Base-by-base conservation (phyloP, 2,329 filamentous ascomycete species). In the Xylariaceae sp. region DNA sequence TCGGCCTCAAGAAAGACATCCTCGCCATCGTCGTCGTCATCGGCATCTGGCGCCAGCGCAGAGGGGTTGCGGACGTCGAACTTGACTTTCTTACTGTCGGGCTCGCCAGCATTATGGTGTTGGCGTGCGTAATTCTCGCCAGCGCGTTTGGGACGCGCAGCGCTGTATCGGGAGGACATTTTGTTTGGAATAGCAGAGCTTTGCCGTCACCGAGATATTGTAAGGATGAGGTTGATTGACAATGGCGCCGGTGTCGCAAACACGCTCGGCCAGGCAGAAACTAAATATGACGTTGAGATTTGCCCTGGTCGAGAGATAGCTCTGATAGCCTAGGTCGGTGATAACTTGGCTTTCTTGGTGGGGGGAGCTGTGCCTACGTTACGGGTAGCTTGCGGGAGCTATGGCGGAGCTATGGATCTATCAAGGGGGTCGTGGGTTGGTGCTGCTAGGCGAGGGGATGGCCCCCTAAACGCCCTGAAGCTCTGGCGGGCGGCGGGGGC, bases 61-160 rank as follows among this genome's bases (percentile, higher is more conserved):
- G 90, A 95, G 3, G 93, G 93, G 61, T 98, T 97, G 51, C 93
- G 88, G 39, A 93, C 73, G 64, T 98, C 93, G 66, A 98, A 98
- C 58, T 87, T 89, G 44, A 89, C 85, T 60, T 89, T 90, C 63
- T 94, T 94, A 39, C 71, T 63, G 37, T 74, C 71, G 38, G 62
- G 63, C 37, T 68, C 65, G 51, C 76, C 65, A 39, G 60, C 76
- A 51, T 76, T 70, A 57, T 87, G 83, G 62, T 91, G 81, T 15
- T 80, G 81, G 43, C 87, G 83, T 34, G 85, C 81, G 61, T 87
- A 94, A 54, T 83, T 80, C 68, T 95, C 89, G 55, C 84, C 87
- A 4, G 80, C 85, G 50, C 89, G 84, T 68, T 91, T 95, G 9
- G 88, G 88, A 29, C 88, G 85, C 39, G 85, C 85, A 19, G 83